A percentile compares a stretch with the other conserved stretches of the same genome.
Evolutionary conservation across 2,329 filamentous ascomycete species (phyloP).

Genomic region (Scedosporium dehoogii): DNA sequence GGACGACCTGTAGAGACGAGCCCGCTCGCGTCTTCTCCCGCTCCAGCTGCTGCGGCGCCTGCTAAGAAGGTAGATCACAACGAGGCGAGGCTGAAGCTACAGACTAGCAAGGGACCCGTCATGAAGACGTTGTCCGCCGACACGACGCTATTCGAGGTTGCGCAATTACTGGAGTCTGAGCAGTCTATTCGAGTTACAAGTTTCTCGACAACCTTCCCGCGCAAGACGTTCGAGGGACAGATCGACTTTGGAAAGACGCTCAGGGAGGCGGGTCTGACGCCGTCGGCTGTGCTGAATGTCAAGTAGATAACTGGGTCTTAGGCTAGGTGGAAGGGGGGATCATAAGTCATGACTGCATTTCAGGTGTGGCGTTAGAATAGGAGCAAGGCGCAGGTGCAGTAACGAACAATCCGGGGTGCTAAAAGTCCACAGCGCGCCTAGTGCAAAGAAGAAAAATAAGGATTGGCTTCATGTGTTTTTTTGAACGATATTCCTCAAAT

Average conservation of each 20-base stretch:
- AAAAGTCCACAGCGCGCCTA: neutral
- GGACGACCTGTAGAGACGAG: constrained; percentile 46
- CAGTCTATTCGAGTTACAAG: constrained; percentile 59
- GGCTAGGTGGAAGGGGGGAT: neutral
- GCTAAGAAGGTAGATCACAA: constrained; percentile 59
- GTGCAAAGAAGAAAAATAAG: neutral
- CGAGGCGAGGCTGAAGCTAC: constrained; percentile 72
- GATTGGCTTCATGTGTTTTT: constrained; percentile 8
- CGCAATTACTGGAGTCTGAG: constrained; percentile 63
- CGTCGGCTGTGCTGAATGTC: constrained; percentile 81
- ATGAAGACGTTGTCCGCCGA: constrained; percentile 83
- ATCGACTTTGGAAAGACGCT: constrained; percentile 80
- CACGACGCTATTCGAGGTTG: constrained; percentile 88
- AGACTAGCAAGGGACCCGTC: constrained; percentile 65
- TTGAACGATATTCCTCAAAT: constrained; percentile 5
- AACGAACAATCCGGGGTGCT: neutral
- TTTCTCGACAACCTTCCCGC: constrained; percentile 81
- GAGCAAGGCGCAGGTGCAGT: neutral
- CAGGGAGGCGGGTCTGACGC: constrained; percentile 83
- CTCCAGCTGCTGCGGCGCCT: constrained; percentile 34
- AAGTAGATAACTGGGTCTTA: constrained; percentile 28
- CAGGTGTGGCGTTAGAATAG: neutral
- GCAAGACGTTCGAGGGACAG: constrained; percentile 62
- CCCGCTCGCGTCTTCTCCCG: constrained; percentile 13
- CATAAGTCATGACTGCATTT: neutral